phyloP scores from a whole-genome alignment of 2,329 filamentous ascomycete species.

The Paracorniculantispora psalliotae region DNA sequence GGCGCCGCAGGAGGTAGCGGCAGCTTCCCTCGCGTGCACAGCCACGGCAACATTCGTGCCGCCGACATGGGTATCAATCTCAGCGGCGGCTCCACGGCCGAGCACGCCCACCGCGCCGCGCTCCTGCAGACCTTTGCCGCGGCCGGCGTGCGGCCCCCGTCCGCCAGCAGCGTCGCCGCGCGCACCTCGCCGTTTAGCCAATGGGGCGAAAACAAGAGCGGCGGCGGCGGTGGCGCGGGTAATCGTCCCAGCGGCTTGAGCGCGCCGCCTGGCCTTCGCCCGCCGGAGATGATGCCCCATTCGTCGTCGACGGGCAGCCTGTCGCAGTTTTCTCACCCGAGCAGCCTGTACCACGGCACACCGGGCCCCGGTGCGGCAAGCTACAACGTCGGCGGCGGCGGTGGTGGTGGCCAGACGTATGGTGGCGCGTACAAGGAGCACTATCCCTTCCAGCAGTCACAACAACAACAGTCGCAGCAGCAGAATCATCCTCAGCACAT shows the following conservation, averaged over 20 bases:
- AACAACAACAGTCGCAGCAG: not conserved
- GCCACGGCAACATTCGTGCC: conserved; percentile 15
- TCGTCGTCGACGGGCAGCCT: conserved; percentile 23
- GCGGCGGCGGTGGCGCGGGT: conserved; percentile 13
- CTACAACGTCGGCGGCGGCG: not conserved
- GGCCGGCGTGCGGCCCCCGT: not conserved
- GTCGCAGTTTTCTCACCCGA: conserved; percentile 42
- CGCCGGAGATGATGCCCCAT: conserved; percentile 14
- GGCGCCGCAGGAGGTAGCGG: too few species aligned
- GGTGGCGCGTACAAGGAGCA: not conserved
- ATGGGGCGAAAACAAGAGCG: conserved; percentile 21
- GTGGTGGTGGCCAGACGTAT: not conserved
- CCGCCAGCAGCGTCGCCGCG: conserved; percentile 15
- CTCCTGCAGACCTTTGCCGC: conserved; percentile 32
- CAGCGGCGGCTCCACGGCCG: conserved; percentile 19
- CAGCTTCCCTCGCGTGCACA: conserved; percentile 10
- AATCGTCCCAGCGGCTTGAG: conserved; percentile 18
- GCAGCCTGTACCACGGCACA: conserved; percentile 47
- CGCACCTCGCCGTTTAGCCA: conserved; percentile 28
- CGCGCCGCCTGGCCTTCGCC: conserved; percentile 19
- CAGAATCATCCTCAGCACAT: too few species aligned
- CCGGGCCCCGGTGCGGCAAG: conserved; percentile 22
- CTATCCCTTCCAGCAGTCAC: not conserved
- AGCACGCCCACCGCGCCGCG: conserved; percentile 29
- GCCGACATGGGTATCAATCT: conserved; percentile 12